Percentiles rank a stretch among this genome's conserved stretches.
Evolutionary conservation across 2,329 filamentous ascomycete genomes (phyloP).

Genomic region (Didymosphaeria variabile): DNA sequence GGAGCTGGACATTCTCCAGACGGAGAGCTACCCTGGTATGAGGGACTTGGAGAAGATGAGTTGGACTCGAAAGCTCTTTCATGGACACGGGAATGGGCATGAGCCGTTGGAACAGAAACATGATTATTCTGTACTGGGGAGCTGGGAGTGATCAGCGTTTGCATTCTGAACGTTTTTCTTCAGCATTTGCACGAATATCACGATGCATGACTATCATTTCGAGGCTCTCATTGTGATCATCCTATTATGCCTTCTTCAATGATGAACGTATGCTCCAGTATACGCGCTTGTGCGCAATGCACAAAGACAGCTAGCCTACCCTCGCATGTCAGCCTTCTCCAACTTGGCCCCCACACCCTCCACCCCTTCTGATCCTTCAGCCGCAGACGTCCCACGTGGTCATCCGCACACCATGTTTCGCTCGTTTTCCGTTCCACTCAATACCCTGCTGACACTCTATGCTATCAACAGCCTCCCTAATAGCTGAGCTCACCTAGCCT

Average conservation of each 20-base stretch:
- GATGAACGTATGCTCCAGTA: too few relatives aligned
- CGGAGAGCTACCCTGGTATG: background rate
- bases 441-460: background rate
- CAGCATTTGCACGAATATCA: too few relatives aligned
- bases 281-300: background rate
- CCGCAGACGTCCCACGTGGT: background rate
- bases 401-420: background rate
- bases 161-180: too few relatives aligned
- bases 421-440: background rate
- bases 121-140: background rate
- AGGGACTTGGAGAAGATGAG: background rate
- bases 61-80: too few relatives aligned
- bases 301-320: background rate
- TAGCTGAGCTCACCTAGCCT: constrained; percentile 2
- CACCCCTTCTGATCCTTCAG: background rate
- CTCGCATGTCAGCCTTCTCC: background rate
- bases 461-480: background rate
- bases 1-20: background rate
- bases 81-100: background rate
- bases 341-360: background rate
- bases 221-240: background rate
- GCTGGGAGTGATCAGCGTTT: background rate
- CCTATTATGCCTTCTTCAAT: background rate
- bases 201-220: too few relatives aligned
- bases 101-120: background rate